Conservation (phyloP, 2,329 filamentous ascomycete genomes). For the Seiridium cupressi region DNA sequence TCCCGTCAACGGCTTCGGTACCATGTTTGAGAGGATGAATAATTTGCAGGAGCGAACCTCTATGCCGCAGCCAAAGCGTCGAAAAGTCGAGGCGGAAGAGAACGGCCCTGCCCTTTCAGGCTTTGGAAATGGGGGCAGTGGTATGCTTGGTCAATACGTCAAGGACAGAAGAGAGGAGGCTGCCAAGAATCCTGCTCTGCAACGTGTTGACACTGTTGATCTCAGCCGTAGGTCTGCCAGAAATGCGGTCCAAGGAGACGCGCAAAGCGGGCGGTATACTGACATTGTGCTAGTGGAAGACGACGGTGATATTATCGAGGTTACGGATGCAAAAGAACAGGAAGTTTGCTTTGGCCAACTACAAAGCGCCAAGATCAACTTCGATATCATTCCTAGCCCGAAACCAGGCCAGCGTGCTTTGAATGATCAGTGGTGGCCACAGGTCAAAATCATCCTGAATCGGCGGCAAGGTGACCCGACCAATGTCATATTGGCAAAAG, state of each 20-base stretch:
- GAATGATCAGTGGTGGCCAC: conserved; percentile 64
- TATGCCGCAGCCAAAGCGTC: conserved; percentile 62
- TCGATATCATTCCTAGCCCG: conserved; percentile 65
- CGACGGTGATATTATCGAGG: conserved; percentile 58
- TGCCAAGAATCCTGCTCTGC: conserved; percentile 18
- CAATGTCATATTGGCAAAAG: conserved; percentile 68
- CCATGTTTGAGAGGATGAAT: conserved; percentile 74
- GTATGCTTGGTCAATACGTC: conserved; percentile 65
- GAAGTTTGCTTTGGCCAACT: conserved; percentile 82
- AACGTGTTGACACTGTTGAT: conserved; percentile 50
- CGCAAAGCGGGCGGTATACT: neutral
- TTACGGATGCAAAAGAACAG: conserved; percentile 61
- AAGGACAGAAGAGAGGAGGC: conserved; percentile 55
- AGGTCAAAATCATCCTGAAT: conserved; percentile 70
- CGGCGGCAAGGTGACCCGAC: conserved; percentile 54
- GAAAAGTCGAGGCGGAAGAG: conserved; percentile 53
- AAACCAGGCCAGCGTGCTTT: conserved; percentile 62
- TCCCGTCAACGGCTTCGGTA: conserved; percentile 44
- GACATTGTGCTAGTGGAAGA: conserved; percentile 29
- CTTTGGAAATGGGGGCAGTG: conserved; percentile 45
- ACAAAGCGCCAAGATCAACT: conserved; percentile 64
- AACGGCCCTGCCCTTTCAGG: conserved; percentile 37
- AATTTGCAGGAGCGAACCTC: conserved; percentile 66
- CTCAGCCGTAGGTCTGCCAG: conserved; percentile 48
- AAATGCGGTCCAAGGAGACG: neutral